Conservation (phyloP, 768 basidiomycete genomes). For the Lactarius psammicola region DNA sequence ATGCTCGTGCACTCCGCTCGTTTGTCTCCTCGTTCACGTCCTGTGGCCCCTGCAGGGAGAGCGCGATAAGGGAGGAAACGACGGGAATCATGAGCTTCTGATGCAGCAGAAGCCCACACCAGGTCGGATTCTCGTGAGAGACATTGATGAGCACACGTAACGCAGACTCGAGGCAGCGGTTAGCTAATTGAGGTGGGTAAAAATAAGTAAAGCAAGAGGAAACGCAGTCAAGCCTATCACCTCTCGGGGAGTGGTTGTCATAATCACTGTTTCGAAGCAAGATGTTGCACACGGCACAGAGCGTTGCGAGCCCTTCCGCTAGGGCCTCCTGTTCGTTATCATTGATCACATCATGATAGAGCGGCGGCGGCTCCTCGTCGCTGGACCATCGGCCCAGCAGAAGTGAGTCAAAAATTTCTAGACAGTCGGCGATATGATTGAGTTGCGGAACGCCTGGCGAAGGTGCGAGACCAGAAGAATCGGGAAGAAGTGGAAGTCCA, state of each 20-base stretch:
- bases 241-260: slow-evolving; percentile 21
- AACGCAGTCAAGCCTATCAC: slow-evolving; percentile 5
- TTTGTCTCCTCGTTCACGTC: slow-evolving; percentile 27
- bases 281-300: slow-evolving; percentile 52
- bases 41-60: slow-evolving; percentile 36
- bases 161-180: slow-evolving; percentile 52
- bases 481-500: slow-evolving; percentile 43
- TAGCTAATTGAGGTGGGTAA: slow-evolving; percentile 35
- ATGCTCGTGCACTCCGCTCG: slow-evolving; percentile 40
- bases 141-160: slow-evolving; percentile 70
- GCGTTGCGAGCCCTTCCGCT: slow-evolving; percentile 46
- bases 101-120: slow-evolving; percentile 53
- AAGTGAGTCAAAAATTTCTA: slow-evolving; percentile 61
- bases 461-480: slow-evolving; percentile 20
- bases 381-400: slow-evolving; percentile 57
- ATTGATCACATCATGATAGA: slow-evolving; percentile 32
- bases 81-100: slow-evolving; percentile 48
- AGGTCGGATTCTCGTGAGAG: slow-evolving; percentile 58
- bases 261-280: slow-evolving; percentile 32
- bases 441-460: slow-evolving; percentile 38
- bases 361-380: slow-evolving; percentile 30
- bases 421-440: slow-evolving; percentile 51
- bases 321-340: slow-evolving; percentile 46
- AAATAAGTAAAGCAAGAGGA: slow-evolving; percentile 15
- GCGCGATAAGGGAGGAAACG: slow-evolving; percentile 47